Conservation (phyloP, 2,329 filamentous ascomycete species). For the Neopestalotiopsis sp. region DNA sequence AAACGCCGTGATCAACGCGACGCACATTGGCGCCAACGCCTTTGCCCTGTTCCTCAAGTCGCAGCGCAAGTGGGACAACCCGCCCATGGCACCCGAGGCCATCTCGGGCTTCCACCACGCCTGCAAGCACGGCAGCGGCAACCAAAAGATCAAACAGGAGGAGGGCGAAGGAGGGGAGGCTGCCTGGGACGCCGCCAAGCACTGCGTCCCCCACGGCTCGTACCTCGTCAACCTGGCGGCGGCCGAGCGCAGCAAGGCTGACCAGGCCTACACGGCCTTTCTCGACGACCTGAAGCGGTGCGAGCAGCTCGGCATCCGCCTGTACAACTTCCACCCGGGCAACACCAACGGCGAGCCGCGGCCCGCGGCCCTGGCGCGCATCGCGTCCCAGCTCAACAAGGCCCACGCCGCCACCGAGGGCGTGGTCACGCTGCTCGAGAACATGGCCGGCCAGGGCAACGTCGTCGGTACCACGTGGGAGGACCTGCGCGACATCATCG, state of each 20-base stretch:
- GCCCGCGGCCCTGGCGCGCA: slow-evolving; percentile 73
- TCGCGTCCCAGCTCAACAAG: slow-evolving; percentile 81
- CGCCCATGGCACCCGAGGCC: slow-evolving; percentile 72
- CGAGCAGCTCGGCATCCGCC: slow-evolving; percentile 79
- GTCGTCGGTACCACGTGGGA: slow-evolving; percentile 85
- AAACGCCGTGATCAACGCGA: slow-evolving; percentile 79
- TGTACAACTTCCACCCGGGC: slow-evolving; percentile 99
- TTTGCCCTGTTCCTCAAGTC: slow-evolving; percentile 97
- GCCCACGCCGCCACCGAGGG: slow-evolving; percentile 76
- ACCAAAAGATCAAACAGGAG: background rate
- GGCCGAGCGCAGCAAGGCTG: slow-evolving; percentile 76
- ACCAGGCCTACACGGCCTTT: slow-evolving; percentile 85
- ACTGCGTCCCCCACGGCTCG: slow-evolving; percentile 89
- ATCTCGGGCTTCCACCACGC: slow-evolving; percentile 71
- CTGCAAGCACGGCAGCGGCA: slow-evolving; percentile 54
- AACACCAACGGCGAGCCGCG: slow-evolving; percentile 73
- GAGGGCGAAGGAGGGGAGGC: slow-evolving; percentile 45
- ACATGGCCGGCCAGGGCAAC: slow-evolving; percentile 91
- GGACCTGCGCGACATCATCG: slow-evolving; percentile 86
- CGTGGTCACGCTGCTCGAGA: slow-evolving; percentile 88
- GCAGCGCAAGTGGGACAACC: slow-evolving; percentile 92
- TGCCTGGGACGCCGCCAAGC: slow-evolving; percentile 71
- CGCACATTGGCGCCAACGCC: slow-evolving; percentile 86
- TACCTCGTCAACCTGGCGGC: slow-evolving; percentile 97
- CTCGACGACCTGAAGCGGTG: slow-evolving; percentile 87